Evolutionary conservation across 371 early-diverging fungal genomes (phyloP).

Genomic region (Umbelopsis sp.): DNA sequence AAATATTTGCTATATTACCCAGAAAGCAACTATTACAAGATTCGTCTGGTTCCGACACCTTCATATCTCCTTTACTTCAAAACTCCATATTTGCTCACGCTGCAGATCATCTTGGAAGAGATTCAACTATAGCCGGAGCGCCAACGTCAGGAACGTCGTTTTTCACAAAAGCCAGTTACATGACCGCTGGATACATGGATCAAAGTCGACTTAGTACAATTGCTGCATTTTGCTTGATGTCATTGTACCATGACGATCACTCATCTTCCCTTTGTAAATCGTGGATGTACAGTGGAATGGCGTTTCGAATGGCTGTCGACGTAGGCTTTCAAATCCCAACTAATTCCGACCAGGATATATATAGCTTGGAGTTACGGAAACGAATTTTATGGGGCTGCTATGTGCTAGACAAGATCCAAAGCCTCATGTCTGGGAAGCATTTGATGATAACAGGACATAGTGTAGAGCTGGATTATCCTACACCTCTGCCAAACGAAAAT

Average conservation of each 20-base stretch:
- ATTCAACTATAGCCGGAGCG: slow-evolving; percentile 22
- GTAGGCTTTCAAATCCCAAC: slow-evolving; percentile 22
- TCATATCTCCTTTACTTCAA: slow-evolving; percentile 32
- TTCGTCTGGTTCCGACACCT: slow-evolving; percentile 18
- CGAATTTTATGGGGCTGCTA: slow-evolving; percentile 56
- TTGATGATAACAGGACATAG: slow-evolving; percentile 24
- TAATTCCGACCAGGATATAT: slow-evolving; percentile 19
- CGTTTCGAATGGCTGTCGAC: slow-evolving; percentile 37
- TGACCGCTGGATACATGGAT: slow-evolving; percentile 34
- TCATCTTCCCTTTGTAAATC: slow-evolving; percentile 13
- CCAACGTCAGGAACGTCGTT: slow-evolving; percentile 23
- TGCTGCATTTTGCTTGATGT: slow-evolving; percentile 26
- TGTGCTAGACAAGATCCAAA: slow-evolving; percentile 51
- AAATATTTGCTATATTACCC: neutral
- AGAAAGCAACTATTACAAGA: neutral
- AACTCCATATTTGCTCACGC: slow-evolving; percentile 35
- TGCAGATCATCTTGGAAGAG: slow-evolving; percentile 18
- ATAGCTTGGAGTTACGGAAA: slow-evolving; percentile 48
- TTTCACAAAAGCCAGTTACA: slow-evolving; percentile 26
- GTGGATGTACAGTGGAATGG: slow-evolving; percentile 40
- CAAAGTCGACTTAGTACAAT: slow-evolving; percentile 35
- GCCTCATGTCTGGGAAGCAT: slow-evolving; percentile 22
- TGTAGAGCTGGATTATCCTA: slow-evolving; percentile 33
- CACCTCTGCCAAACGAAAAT: slow-evolving; percentile 33
- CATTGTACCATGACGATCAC: slow-evolving; percentile 22